Evolutionary conservation across 2,329 filamentous ascomycete species (phyloP), one percentile per base, ranked within the genome.

Genomic region (Talaromyces rugulosus): DNA sequence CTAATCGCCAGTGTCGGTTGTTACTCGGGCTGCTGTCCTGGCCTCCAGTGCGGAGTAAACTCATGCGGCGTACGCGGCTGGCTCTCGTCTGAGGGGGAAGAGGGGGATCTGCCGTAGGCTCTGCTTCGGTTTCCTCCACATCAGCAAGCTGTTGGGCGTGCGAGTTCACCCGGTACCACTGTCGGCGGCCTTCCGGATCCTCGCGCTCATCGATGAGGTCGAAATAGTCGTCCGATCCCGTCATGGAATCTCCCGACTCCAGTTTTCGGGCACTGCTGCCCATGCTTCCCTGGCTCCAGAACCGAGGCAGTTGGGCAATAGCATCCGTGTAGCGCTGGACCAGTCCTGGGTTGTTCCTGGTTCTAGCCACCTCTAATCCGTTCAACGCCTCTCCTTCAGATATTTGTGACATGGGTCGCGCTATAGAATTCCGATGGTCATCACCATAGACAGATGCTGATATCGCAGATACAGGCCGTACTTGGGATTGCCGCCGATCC

Each of bases 361-460:
- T 67, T 33, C 51, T 63, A 56, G 66, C 66, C 59, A 55, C 65
- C 52, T 44, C 30, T 4, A 62, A 40, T 12, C 50, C 30, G 28
- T 23, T 69, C 55, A 58, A 65, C 53, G 62, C 69, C 62, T 23
- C 72, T 56, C 60, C 56, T 52, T 66, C 54, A 58, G 65, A 61
- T 56, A 69, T 62, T 56, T 70, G 67, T 1, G 73, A 72, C 27
- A 74, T 66, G 2, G 70, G 66, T 33, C 66, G 68, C 14, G 71
- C 64, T 27, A 70, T 63, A 4, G 74, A 76, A 52, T 71, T 66
- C 18, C 72, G 73, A 55, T 71, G 66, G 31, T 72, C 70, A 27
- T 75, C 73, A 0, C 72, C 73, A 56, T 76, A 76, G 33, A 75
- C 66, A 14, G 74, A 76, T 1, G 69, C 70, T 2, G 74, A 76